Conservation (phyloP, 192 early-diverging fungal genomes). For the Podila horticola region DNA sequence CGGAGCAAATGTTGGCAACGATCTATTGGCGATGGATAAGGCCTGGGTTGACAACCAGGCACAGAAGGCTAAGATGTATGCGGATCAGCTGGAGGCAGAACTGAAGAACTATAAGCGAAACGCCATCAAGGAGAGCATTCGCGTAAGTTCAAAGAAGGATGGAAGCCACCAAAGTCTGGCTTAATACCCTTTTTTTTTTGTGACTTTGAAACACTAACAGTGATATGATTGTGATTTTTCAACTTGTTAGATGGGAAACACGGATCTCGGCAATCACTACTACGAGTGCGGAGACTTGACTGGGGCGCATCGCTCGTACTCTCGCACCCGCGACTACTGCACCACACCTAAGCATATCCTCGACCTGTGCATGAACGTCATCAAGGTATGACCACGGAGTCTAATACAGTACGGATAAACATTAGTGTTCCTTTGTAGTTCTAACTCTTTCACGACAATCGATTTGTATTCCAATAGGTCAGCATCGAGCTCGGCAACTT, state of each 20-base stretch:
- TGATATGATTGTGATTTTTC: neutral
- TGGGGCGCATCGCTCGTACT: conserved; percentile 74
- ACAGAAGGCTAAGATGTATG: conserved; percentile 53
- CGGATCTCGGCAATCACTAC: conserved; percentile 83
- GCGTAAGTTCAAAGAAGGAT: conserved; percentile 59
- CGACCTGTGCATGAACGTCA: conserved; percentile 84
- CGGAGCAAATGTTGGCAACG: conserved; percentile 29
- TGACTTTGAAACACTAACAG: neutral
- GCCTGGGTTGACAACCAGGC: conserved; percentile 62
- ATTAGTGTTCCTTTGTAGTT: neutral
- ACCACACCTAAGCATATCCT: conserved; percentile 78
- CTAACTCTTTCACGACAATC: neutral
- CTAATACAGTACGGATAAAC: neutral
- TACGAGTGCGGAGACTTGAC: conserved; percentile 75
- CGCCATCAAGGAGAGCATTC: conserved; percentile 86
- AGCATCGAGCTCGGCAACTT: conserved; percentile 77
- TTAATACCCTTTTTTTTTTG: neutral
- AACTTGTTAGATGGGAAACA: conserved; percentile 79
- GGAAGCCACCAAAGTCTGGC: neutral
- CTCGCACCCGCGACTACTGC: conserved; percentile 80
- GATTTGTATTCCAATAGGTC: conserved; percentile 51
- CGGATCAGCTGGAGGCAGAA: conserved; percentile 78
- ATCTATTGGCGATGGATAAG: conserved; percentile 52
- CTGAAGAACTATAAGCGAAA: conserved; percentile 83
- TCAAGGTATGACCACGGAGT: conserved; percentile 58